A percentile compares a stretch with the other conserved stretches of the same genome.
These are phyloP conservation scores for Trypanosoma melophagium DNA, from an alignment of 208 protist genomes.

Conservation along the genomic window DNA sequence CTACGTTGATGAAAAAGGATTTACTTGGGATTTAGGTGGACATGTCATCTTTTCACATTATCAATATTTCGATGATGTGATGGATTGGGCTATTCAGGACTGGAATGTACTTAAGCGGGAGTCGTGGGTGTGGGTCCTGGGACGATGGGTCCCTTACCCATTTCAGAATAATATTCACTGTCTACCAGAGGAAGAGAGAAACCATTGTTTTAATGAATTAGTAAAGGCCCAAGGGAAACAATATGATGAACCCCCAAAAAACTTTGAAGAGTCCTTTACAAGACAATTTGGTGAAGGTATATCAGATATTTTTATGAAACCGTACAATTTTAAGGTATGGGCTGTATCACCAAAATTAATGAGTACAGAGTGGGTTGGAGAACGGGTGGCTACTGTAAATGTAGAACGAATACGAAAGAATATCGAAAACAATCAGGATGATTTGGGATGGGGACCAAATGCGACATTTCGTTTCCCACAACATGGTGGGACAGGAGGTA, in stretches of 20 bases:
- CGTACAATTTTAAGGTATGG: conserved; percentile 87
- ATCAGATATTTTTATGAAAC: conserved; percentile 66
- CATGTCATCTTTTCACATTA: conserved; percentile 88
- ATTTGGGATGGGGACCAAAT: conserved; percentile 78
- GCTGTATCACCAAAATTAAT: conserved; percentile 60
- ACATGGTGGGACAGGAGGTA: conserved; percentile 63
- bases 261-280: conserved; percentile 61
- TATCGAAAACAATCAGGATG: conserved; percentile 47
- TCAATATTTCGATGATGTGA: conserved; percentile 78
- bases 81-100: conserved; percentile 47
- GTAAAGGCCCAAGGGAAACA: conserved; percentile 31
- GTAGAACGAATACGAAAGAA: conserved; percentile 55
- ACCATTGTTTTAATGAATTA: conserved; percentile 48
- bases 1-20: conserved; percentile 49
- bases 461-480: conserved; percentile 74
- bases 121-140: conserved; percentile 52
- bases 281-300: conserved; percentile 68
- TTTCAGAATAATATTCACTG: conserved; percentile 83
- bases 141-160: conserved; percentile 68
- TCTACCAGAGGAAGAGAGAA: conserved; percentile 45
- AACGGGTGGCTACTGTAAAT: conserved; percentile 73
- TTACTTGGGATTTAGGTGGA: conserved; percentile 77
- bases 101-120: conserved; percentile 64
- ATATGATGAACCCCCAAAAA: conserved; percentile 31
- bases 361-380: conserved; percentile 72